A percentile compares a stretch with the other conserved stretches of the same genome.
Evolutionary conservation across 768 basidiomycete species (phyloP).

Genomic region (Calvatia gigantea): DNA sequence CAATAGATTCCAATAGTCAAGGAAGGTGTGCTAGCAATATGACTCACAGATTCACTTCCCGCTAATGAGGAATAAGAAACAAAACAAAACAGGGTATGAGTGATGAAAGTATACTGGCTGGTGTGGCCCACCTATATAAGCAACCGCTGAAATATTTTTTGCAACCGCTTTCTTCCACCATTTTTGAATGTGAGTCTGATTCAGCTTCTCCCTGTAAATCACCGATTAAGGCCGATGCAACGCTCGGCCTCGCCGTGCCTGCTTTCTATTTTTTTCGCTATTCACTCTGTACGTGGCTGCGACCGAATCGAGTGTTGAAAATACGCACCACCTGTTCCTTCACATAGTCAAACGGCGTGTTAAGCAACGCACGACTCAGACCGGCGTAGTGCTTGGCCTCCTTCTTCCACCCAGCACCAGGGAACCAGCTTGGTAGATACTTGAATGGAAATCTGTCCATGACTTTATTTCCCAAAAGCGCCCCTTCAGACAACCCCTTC

Average conservation of each 20-base stretch:
- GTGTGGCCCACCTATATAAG: slow-evolving; percentile 23
- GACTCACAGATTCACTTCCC: slow-evolving; percentile 12
- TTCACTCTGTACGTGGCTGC: neutral
- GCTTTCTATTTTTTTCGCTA: neutral
- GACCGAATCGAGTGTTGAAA: neutral
- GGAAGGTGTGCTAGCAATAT: neutral
- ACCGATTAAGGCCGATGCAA: slow-evolving; percentile 4
- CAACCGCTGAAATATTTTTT: slow-evolving; percentile 21
- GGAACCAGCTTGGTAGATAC: slow-evolving; percentile 36
- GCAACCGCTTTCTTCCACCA: slow-evolving; percentile 18
- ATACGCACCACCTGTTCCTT: slow-evolving; percentile 29
- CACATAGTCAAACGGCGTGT: slow-evolving; percentile 35
- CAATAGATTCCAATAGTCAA: neutral
- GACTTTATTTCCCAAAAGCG: slow-evolving; percentile 26
- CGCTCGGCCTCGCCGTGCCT: neutral
- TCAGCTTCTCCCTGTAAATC: slow-evolving; percentile 1
- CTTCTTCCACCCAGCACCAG: slow-evolving; percentile 41
- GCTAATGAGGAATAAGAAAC: slow-evolving; percentile 16
- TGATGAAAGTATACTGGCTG: too few species aligned
- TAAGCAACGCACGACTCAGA: slow-evolving; percentile 29
- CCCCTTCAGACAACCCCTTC: slow-evolving; percentile 19
- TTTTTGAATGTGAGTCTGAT: neutral
- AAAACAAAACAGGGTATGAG: too few species aligned
- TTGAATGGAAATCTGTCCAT: slow-evolving; percentile 23
- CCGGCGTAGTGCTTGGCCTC: slow-evolving; percentile 30